These are phyloP conservation scores for Vicia faba DNA, from an alignment of 306 rosid genomes.

Conservation along the genomic window DNA sequence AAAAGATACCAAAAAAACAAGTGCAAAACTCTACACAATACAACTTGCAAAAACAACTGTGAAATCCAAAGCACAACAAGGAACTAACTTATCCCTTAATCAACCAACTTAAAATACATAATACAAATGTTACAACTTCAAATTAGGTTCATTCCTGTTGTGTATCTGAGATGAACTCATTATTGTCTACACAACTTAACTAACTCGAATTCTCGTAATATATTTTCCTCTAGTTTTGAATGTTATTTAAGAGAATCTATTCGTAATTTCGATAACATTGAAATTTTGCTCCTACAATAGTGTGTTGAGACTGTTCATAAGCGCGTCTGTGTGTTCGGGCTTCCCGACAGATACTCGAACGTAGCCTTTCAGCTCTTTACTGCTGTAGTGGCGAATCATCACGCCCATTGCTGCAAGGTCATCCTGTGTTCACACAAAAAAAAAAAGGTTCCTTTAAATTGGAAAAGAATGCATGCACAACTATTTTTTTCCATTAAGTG, in stretches of 20 bases:
- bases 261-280: background rate
- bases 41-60: no score
- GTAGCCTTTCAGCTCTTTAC: slow-evolving; percentile 82
- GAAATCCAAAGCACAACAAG: no score
- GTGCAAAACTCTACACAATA: no score
- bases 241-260: background rate
- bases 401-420: slow-evolving; percentile 94
- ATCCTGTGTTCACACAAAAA: slow-evolving; percentile 49
- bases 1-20: no score
- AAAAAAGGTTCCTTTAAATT: no score
- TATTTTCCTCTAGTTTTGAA: background rate
- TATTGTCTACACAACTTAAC: background rate
- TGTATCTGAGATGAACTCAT: background rate
- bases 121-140: background rate
- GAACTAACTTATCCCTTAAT: background rate
- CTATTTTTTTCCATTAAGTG: no score
- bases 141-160: background rate
- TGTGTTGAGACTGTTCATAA: slow-evolving; percentile 67
- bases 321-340: slow-evolving; percentile 80
- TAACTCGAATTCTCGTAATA: background rate
- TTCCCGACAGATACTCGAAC: slow-evolving; percentile 93
- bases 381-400: slow-evolving; percentile 96
- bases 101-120: background rate
- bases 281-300: slow-evolving; percentile 37
- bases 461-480: no score